phyloP scores from a whole-genome alignment of 169 alveolate genomes.

The Eimeria acervulina region DNA sequence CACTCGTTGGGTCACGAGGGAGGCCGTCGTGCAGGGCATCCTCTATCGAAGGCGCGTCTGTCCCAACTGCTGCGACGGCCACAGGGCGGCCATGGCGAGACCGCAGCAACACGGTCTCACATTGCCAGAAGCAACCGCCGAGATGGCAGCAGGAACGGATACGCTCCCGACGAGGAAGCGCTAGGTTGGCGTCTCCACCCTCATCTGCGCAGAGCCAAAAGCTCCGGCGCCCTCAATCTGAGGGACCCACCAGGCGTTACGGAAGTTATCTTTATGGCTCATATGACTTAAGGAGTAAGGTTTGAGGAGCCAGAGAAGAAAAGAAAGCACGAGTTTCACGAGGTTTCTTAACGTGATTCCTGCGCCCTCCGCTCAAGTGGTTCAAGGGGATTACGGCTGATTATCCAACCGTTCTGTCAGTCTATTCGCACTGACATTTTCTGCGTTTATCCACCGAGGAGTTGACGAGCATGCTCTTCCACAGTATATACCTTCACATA shows the following conservation, averaged over 20 bases:
- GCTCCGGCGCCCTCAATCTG: constrained; percentile 43
- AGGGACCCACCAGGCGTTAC: constrained; percentile 24
- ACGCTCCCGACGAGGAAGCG: constrained; percentile 53
- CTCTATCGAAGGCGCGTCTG: constrained; percentile 46
- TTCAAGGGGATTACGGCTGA: neutral
- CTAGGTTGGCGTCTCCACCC: constrained; percentile 26
- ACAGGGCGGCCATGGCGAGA: constrained; percentile 2
- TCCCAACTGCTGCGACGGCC: constrained; percentile 59
- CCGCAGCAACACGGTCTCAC: neutral
- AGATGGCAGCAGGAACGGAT: constrained; percentile 18
- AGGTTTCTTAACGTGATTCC: neutral
- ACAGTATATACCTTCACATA: neutral
- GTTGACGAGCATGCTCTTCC: neutral
- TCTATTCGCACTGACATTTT: neutral
- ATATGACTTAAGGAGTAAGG: neutral
- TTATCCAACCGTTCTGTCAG: neutral
- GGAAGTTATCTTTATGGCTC: neutral
- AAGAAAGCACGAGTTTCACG: too few species aligned
- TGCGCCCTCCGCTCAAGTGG: neutral
- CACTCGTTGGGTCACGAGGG: neutral
- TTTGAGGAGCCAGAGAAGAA: neutral
- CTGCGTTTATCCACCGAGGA: neutral
- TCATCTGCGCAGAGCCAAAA: neutral
- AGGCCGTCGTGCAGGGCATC: neutral
- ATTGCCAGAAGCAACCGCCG: neutral